Conservation (phyloP, 495 filamentous ascomycete genomes). For the Mycothermus thermophilus region DNA sequence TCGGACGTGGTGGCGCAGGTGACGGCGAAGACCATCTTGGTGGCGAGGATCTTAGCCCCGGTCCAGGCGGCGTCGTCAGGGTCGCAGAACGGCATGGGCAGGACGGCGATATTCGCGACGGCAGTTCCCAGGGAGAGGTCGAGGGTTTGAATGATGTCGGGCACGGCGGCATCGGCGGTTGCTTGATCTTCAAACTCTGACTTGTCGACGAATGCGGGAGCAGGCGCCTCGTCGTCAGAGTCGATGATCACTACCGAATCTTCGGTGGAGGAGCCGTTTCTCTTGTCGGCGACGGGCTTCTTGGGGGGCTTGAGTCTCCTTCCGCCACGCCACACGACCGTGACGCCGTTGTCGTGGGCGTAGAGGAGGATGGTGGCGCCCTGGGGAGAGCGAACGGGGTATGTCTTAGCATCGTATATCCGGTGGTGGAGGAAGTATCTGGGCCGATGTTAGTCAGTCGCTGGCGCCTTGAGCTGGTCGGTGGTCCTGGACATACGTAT, state of each 20-base stretch:
- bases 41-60: constrained; percentile 44
- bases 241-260: constrained; percentile 65
- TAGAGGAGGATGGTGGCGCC: constrained; percentile 75
- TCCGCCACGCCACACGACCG: constrained; percentile 71
- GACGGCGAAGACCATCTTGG: constrained; percentile 54
- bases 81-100: constrained; percentile 34
- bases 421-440: constrained; percentile 69
- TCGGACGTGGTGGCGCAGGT: constrained; percentile 58
- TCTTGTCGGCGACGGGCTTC: constrained; percentile 22
- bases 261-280: constrained; percentile 27
- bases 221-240: constrained; percentile 55
- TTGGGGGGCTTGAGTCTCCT: constrained; percentile 40
- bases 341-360: constrained; percentile 65
- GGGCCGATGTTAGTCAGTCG: constrained; percentile 4
- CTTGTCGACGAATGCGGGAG: constrained; percentile 26
- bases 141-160: constrained; percentile 47
- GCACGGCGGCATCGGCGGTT: constrained; percentile 26
- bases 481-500: constrained; percentile 12
- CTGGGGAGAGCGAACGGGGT: constrained; percentile 65
- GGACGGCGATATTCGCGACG: constrained; percentile 45
- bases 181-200: constrained; percentile 35
- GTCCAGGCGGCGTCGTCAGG: constrained; percentile 38
- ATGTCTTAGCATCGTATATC: constrained; percentile 56
- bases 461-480: neutral
- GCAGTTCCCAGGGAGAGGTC: constrained; percentile 53